Percentiles rank a stretch among this genome's conserved stretches.
Evolutionary conservation across 148 eudicot species (phyloP).

Genomic region (Fagopyrum tataricum): DNA sequence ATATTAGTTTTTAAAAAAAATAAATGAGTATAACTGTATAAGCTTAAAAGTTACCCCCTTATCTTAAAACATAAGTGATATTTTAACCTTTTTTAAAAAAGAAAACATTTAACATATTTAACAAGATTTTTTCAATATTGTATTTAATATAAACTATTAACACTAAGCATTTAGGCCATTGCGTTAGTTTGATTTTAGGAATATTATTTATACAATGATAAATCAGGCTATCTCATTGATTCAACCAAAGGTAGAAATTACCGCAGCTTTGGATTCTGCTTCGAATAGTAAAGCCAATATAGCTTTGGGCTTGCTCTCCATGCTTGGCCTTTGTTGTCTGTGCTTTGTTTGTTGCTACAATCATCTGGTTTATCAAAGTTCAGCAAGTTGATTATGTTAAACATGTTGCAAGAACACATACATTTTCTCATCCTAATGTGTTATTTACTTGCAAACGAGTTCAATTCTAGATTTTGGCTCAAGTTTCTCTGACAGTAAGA

Average conservation of each 20-base stretch:
- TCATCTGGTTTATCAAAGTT: constrained; percentile 3
- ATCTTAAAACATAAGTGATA: too few relatives aligned
- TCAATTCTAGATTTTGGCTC: background rate
- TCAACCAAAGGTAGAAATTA: constrained; percentile 33
- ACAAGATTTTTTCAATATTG: too few relatives aligned
- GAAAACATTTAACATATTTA: too few relatives aligned
- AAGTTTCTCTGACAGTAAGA: background rate
- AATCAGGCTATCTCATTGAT: constrained; percentile 40
- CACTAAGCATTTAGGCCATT: too few relatives aligned
- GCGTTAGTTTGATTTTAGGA: too few relatives aligned
- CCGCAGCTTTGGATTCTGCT: constrained; percentile 3
- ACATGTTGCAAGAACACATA: constrained; percentile 8
- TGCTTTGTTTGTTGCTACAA: background rate
- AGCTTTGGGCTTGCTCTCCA: background rate
- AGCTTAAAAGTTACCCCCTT: too few relatives aligned
- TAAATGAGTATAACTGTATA: too few relatives aligned
- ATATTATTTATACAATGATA: too few relatives aligned
- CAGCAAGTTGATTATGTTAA: background rate
- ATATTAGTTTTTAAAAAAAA: too few relatives aligned
- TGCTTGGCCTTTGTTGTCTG: background rate
- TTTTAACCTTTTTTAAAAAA: too few relatives aligned
- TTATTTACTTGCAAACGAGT: background rate
- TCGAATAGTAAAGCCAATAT: too few relatives aligned
- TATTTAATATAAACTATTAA: too few relatives aligned
- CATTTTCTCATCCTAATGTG: background rate